Evolutionary conservation across 75 land plant species (phyloP).

Genomic region (Cunninghamia lanceolata): DNA sequence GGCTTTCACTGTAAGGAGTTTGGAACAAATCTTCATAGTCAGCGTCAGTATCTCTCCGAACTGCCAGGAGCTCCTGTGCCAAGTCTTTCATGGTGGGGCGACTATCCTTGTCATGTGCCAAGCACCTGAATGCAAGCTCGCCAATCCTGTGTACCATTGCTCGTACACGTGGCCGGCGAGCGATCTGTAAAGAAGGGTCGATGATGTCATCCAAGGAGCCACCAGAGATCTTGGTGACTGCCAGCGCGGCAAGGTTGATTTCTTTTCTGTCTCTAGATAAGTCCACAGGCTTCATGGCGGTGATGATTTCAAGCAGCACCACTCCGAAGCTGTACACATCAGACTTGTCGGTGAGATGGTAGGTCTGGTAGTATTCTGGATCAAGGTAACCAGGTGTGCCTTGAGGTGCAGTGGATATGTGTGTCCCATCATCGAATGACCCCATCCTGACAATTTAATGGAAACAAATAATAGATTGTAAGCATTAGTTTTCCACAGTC

Average conservation of each 20-base stretch:
- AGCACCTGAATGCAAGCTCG: slow-evolving; percentile 74
- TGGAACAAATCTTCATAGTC: slow-evolving; percentile 4
- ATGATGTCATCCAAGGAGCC: slow-evolving; percentile 27
- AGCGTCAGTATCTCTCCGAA: slow-evolving; percentile 21
- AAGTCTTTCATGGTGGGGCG: slow-evolving; percentile 85
- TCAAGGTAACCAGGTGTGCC: slow-evolving; percentile 39
- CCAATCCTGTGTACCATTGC: slow-evolving; percentile 29
- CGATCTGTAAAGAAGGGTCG: slow-evolving; percentile 16
- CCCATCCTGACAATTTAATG: not conserved
- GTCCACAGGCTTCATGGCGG: slow-evolving; percentile 40
- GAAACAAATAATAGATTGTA: too few species aligned
- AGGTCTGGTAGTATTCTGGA: slow-evolving; percentile 17
- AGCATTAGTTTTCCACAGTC: too few species aligned
- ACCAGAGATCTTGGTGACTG: slow-evolving; percentile 21
- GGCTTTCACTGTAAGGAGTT: slow-evolving; percentile 12
- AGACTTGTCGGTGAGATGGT: slow-evolving; percentile 17
- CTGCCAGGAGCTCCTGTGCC: slow-evolving; percentile 60
- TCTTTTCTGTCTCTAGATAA: slow-evolving; percentile 27
- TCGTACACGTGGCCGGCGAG: not conserved
- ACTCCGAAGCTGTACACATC: slow-evolving; percentile 32
- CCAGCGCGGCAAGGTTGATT: slow-evolving; percentile 29
- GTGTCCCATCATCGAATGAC: slow-evolving; percentile 8
- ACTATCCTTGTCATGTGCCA: slow-evolving; percentile 75
- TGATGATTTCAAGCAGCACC: slow-evolving; percentile 34
- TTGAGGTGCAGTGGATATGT: slow-evolving; percentile 18